phyloP scores from a whole-genome alignment of 208 protist species.

The Trypanosoma melophagium region DNA sequence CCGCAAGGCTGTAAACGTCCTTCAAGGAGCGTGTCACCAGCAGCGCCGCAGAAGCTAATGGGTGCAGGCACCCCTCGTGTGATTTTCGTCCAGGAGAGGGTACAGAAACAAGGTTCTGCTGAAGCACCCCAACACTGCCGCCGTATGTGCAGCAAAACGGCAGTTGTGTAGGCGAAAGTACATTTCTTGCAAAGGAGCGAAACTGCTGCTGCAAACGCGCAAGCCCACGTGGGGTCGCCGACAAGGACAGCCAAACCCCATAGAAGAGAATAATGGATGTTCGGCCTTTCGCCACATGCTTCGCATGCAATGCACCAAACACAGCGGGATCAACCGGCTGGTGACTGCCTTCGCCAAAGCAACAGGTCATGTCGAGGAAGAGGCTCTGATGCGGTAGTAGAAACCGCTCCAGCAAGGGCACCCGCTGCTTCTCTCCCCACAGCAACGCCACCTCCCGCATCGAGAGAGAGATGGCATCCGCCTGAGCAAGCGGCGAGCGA shows the following conservation, averaged over 20 bases:
- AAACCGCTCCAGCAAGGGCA: constrained; percentile 26
- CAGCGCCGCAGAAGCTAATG: constrained; percentile 30
- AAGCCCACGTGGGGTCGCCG: constrained; percentile 20
- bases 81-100: constrained; percentile 3
- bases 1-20: constrained; percentile 57
- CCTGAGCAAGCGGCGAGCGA: constrained; percentile 34
- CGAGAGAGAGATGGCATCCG: constrained; percentile 34
- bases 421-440: constrained; percentile 9
- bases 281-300: constrained; percentile 22
- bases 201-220: constrained; percentile 20
- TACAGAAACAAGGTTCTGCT: constrained; percentile 30
- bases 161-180: constrained; percentile 15
- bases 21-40: constrained; percentile 27
- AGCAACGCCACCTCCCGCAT: constrained; percentile 32
- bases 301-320: constrained; percentile 9
- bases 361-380: constrained; percentile 59
- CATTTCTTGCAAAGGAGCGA: not conserved
- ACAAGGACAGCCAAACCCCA: constrained; percentile 34
- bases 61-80: no score
- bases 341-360: constrained; percentile 25
- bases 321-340: constrained; percentile 4
- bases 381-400: constrained; percentile 60
- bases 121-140: constrained; percentile 27
- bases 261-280: constrained; percentile 38
- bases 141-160: constrained; percentile 41